A percentile compares a stretch with the other conserved stretches of the same genome.
Conservation (phyloP, 1,284 basidiomycete species). For the Moesziomyces parantarcticus region DNA sequence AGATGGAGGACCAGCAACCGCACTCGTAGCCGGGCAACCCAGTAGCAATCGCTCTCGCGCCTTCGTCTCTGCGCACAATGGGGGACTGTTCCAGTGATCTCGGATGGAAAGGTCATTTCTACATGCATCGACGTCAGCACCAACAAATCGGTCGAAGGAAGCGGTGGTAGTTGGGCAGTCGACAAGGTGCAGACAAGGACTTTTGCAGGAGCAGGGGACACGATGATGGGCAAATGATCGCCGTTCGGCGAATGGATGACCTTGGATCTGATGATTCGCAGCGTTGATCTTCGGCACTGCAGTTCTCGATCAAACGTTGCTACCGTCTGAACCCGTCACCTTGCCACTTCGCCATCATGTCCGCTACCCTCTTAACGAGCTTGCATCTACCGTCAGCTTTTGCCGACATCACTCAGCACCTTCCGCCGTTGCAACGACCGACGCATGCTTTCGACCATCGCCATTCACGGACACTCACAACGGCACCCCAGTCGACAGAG, state of each 20-base stretch:
- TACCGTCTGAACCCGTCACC: background rate
- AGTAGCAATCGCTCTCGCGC: conserved; percentile 26
- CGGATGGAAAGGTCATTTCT: conserved; percentile 11
- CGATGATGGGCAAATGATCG: too few relatives aligned
- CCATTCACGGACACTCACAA: background rate
- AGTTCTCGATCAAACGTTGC: background rate
- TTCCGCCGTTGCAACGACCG: background rate
- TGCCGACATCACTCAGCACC: background rate
- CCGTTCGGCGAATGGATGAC: too few relatives aligned
- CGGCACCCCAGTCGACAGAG: background rate
- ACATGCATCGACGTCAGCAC: conserved; percentile 3
- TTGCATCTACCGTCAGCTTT: background rate
- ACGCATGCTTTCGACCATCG: background rate
- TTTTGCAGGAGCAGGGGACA: too few relatives aligned
- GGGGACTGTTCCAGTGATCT: background rate
- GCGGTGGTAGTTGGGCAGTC: background rate
- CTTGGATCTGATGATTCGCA: too few relatives aligned
- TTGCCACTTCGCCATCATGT: background rate
- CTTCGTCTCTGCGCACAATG: background rate
- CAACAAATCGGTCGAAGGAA: background rate
- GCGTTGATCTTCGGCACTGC: too few relatives aligned
- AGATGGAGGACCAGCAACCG: conserved; percentile 17
- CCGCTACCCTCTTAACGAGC: background rate
- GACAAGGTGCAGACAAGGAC: background rate
- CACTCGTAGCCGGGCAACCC: conserved; percentile 39